Base-by-base conservation (phyloP, 805 yeast genomes). In the Yamadazyma paraphyllophila region DNA sequence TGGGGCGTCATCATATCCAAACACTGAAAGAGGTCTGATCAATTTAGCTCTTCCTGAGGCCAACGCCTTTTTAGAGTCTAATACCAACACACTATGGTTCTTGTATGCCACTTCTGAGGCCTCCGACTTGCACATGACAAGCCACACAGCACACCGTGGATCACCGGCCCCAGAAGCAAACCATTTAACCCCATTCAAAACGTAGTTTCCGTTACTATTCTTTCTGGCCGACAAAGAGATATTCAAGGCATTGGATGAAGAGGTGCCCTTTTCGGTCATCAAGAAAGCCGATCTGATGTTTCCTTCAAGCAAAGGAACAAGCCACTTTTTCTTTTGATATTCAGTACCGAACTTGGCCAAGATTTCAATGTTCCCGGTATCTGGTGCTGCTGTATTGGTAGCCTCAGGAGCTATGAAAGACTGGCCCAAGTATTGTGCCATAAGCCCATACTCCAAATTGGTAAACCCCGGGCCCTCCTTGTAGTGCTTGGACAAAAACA, bases 111-210 rank as follows among this genome's bases (percentile, higher is more conserved):
- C 55, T 46, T 62, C 60, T n/a, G 42, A 36, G 16, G 30, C 7
- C 39, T 54, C 53, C 4, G 79, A 76, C 59, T 74, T 74, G 55
- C 79, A 77, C 80, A 77, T 76, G 20, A 74, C 77, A 43, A 77
- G 64, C 77, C 80, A 73, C 13, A 77, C 73, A 33, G 63, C 53
- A 59, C 82, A 75, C 44, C 84, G 71, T 20, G 85, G 85, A 58
- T 81, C 86, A 20, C 85, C 85, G 32, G 85, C 85, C 25, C 86
- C 86, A 0, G 85, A 78, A 2, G 85, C 82, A 73, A 82, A 81
- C 87, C 87, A 82, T 58, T 82, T 82, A 44, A 78, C 71, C 5
- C 87, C 87, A 49, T 78, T 77, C 39, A 82, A 52, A 2, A 80
- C 75, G 43, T 69, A 77, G 48, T 74, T 70, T 2, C 78, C 82